Evolutionary conservation across 768 basidiomycete genomes (phyloP).

Genomic region (Imleria badia): DNA sequence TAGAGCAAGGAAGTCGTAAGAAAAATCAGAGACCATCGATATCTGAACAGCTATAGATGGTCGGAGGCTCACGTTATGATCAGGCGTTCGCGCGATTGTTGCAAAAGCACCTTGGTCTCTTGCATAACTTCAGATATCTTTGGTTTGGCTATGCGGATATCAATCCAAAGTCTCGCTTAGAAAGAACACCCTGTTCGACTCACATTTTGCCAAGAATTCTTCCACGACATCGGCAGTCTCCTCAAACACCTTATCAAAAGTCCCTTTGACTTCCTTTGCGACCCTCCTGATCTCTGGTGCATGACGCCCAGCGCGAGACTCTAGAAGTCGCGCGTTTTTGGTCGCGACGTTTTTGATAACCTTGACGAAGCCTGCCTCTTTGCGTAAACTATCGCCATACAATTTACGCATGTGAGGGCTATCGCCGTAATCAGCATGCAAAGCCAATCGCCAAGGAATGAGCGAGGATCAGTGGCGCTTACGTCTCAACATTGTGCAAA

Average conservation of each 20-base stretch:
- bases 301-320: constrained; percentile 75
- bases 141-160: constrained; percentile 65
- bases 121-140: constrained; percentile 86
- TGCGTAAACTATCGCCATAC: constrained; percentile 90
- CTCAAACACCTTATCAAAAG: constrained; percentile 93
- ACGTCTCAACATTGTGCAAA: constrained; percentile 90
- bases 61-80: constrained; percentile 77
- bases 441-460: not conserved
- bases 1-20: constrained; percentile 17
- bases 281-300: constrained; percentile 79
- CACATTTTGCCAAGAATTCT: constrained; percentile 90
- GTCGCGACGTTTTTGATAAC: constrained; percentile 93
- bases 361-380: constrained; percentile 96
- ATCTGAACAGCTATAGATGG: not conserved
- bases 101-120: constrained; percentile 87
- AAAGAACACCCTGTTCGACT: constrained; percentile 25
- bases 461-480: constrained; percentile 28
- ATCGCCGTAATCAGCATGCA: not conserved
- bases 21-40: not conserved
- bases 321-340: constrained; percentile 75
- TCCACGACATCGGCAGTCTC: constrained; percentile 92
- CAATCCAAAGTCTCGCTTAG: constrained; percentile 2
- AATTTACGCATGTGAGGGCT: constrained; percentile 99
- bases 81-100: constrained; percentile 87
- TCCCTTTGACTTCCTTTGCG: constrained; percentile 91